Percentiles rank a stretch among this genome's conserved stretches.
Evolutionary conservation across 2,329 filamentous ascomycete genomes (phyloP).

Genomic region (Hymenoscyphus fraxineus): DNA sequence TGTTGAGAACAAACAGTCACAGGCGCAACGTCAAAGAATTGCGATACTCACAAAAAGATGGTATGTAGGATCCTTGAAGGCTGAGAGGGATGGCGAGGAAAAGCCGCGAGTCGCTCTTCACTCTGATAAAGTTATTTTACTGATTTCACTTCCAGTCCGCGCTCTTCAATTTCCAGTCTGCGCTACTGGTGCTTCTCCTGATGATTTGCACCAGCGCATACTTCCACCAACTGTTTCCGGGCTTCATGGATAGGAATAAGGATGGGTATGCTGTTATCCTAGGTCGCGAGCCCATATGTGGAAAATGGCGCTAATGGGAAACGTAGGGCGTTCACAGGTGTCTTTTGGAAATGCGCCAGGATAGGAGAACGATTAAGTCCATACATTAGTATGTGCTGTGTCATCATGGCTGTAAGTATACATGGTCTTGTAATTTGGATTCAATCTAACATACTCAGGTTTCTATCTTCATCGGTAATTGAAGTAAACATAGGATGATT

Average conservation of each 20-base stretch:
- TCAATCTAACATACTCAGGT: conserved; percentile 26
- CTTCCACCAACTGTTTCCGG: conserved; percentile 82
- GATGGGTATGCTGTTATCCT: conserved; percentile 60
- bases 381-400: conserved; percentile 90
- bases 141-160: conserved; percentile 62
- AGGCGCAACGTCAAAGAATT: not conserved
- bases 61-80: conserved; percentile 9
- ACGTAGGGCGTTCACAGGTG: conserved; percentile 45
- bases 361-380: conserved; percentile 91
- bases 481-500: conserved; percentile 14
- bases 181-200: conserved; percentile 89
- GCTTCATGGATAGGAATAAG: conserved; percentile 89
- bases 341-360: conserved; percentile 94
- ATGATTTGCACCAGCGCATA: conserved; percentile 96
- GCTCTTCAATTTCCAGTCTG: conserved; percentile 97
- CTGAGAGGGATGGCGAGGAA: not conserved
- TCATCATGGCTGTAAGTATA: conserved; percentile 80
- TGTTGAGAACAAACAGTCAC: not conserved
- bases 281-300: not conserved
- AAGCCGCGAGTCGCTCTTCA: not conserved
- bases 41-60: conserved; percentile 16
- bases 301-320: conserved; percentile 13
- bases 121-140: not conserved
- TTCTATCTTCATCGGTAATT: conserved; percentile 34
- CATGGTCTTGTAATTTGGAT: not conserved